Conservation (phyloP, 192 early-diverging fungal genomes). For the Coemansia sp. region DNA sequence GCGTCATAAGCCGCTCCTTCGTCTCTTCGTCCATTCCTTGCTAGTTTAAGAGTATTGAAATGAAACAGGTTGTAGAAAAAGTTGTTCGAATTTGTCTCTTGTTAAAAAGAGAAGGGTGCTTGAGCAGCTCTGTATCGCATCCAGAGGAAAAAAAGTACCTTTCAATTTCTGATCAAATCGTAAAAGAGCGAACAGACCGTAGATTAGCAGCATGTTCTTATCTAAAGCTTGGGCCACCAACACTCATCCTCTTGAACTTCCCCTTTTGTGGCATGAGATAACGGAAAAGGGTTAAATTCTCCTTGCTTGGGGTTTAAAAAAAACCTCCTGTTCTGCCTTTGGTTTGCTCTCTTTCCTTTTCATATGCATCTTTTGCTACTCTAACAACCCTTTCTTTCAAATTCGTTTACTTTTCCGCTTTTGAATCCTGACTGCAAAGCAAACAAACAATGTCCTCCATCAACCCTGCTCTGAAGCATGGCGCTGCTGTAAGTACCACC, state of each 20-base stretch:
- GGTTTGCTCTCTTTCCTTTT: background rate
- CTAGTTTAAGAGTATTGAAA: background rate
- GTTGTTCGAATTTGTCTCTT: too few relatives aligned
- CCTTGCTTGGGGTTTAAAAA: background rate
- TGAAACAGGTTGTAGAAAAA: background rate
- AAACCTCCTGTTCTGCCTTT: too few relatives aligned
- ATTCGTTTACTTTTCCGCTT: background rate
- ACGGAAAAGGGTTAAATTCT: background rate
- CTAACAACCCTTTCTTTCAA: background rate
- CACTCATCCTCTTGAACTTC: too few relatives aligned
- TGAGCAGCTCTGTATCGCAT: too few relatives aligned
- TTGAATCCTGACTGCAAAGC: background rate
- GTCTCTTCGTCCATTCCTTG: conserved; percentile 28
- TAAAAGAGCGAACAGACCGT: too few relatives aligned
- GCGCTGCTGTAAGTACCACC: conserved; percentile 48
- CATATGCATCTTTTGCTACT: background rate
- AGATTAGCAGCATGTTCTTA: too few relatives aligned
- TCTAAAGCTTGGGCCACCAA: too few relatives aligned
- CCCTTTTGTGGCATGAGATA: background rate
- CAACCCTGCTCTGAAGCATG: conserved; percentile 43
- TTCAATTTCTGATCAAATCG: too few relatives aligned
- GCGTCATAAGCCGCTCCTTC: conserved; percentile 49
- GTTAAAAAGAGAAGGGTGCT: background rate
- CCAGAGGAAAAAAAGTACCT: too few relatives aligned
- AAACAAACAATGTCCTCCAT: conserved; percentile 20